Evolutionary conservation across 2,329 filamentous ascomycete genomes (phyloP), one percentile per base, ranked within the genome.

Genomic region (Endoconidiophora laricicola): DNA sequence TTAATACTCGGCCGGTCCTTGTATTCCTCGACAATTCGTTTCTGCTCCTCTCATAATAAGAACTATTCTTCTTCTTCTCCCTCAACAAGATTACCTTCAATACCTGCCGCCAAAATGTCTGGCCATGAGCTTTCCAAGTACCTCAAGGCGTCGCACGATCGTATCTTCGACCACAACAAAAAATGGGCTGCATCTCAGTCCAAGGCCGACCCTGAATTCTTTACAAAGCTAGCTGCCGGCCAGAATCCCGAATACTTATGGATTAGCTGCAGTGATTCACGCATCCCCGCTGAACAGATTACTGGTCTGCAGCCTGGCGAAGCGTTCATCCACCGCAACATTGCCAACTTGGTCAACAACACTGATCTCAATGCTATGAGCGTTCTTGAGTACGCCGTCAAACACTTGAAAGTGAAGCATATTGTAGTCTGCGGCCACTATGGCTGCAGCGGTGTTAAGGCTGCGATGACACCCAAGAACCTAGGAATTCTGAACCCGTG

Each of bases 311-410:
- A 83, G 60, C 85, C 87, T n/a, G 87, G 87, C 57, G 86, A 94
- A 66, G 82, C 90, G 59, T 95, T 94, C 65, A 82, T 93, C 57
- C 86, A 94, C 72, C 84, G 88, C 66, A 94, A 95, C 70, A 94
- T 94, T 64, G 87, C 86, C 67, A 94, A 94, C 70, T 73, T 93
- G 56, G 74, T 94, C 52, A 78, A 79, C 66, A 78, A 80, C 61
- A 81, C 78, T 55, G 88, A 95, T 62, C 74, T 93, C 60, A 87
- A 80, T 64, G 78, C 80, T 46, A 79, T 85, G 63, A 76, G 76
- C 62, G 86, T 94, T 58, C 85, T 94, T 65, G 80, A 91, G 62
- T 95, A 87, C 63, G 84, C 86, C 56, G 86, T 94, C 56, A 71
- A 74, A 58, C 79, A 90, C 63, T 73, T 94, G 39, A 73, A 83